Percentiles rank a stretch among this genome's conserved stretches.
Conservation (phyloP, 2,329 filamentous ascomycete species). For the Cladosporium sp. region DNA sequence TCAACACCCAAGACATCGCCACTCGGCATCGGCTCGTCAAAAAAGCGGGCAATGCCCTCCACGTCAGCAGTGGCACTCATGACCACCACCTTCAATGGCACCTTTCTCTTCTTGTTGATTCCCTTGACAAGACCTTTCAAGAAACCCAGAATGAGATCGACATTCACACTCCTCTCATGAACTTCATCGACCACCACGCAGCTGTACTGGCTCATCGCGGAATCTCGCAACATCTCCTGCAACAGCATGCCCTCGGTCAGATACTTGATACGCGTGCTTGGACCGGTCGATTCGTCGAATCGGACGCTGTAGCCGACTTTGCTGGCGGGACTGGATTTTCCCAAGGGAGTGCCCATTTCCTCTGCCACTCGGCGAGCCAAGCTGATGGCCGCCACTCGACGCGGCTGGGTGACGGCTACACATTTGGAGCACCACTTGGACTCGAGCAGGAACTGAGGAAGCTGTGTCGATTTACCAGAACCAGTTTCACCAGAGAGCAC, state of each 20-base stretch:
- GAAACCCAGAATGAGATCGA: constrained; percentile 87
- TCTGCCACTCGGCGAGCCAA: constrained; percentile 82
- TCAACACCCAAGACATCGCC: constrained; percentile 4
- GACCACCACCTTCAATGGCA: constrained; percentile 80
- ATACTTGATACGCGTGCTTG: constrained; percentile 83
- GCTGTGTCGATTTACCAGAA: constrained; percentile 94
- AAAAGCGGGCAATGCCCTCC: constrained; percentile 72
- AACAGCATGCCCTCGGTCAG: constrained; percentile 95
- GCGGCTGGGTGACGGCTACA: constrained; percentile 91
- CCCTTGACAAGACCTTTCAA: constrained; percentile 67
- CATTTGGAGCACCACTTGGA: constrained; percentile 82
- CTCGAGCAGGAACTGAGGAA: constrained; percentile 79
- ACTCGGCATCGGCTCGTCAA: constrained; percentile 42
- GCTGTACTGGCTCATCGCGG: constrained; percentile 77
- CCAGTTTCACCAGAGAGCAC: constrained; percentile 91
- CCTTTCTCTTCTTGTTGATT: constrained; percentile 59
- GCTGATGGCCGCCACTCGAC: constrained; percentile 88
- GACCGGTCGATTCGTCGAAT: constrained; percentile 84
- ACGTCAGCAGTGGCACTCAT: constrained; percentile 98
- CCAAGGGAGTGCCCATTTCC: constrained; percentile 68
- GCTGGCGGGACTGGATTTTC: constrained; percentile 54
- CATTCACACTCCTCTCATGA: constrained; percentile 91
- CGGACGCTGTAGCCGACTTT: constrained; percentile 90
- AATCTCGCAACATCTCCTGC: constrained; percentile 87
- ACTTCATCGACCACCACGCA: constrained; percentile 93